phyloP scores from a whole-genome alignment of 768 basidiomycete genomes.

The Favolaschia claudopus region DNA sequence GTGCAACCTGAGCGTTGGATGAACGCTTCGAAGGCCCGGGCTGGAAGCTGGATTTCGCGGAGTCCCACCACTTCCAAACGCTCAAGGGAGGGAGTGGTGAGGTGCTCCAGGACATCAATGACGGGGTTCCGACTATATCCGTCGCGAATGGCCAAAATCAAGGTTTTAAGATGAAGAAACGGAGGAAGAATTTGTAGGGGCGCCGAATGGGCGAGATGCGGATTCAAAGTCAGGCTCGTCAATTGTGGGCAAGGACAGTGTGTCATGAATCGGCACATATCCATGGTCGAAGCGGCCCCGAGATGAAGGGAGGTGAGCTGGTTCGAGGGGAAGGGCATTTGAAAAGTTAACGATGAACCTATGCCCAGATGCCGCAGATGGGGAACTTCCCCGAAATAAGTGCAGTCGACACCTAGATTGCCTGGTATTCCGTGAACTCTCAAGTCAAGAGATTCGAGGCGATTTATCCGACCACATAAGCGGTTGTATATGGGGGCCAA shows the following conservation, averaged over 20 bases:
- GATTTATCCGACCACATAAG: slow-evolving; percentile 1
- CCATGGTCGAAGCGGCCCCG: slow-evolving; percentile 17
- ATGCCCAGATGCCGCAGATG: slow-evolving; percentile 9
- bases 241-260: slow-evolving; percentile 17
- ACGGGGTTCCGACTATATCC: slow-evolving; percentile 14
- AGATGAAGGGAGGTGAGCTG: slow-evolving; percentile 18
- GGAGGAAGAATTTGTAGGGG: not conserved
- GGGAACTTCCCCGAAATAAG: slow-evolving; percentile 4
- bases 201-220: not conserved
- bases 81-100: slow-evolving; percentile 13
- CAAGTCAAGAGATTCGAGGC: slow-evolving; percentile 17
- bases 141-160: slow-evolving; percentile 18
- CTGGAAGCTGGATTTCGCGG: slow-evolving; percentile 8
- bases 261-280: slow-evolving; percentile 6
- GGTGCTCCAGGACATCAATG: slow-evolving; percentile 12
- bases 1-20: slow-evolving; percentile 11
- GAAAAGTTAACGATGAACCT: not conserved
- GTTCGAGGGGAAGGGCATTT: slow-evolving; percentile 6
- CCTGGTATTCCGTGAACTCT: not conserved
- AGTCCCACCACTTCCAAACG: slow-evolving; percentile 10
- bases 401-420: not conserved
- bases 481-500: not conserved
- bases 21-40: not conserved
- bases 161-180: slow-evolving; percentile 9
- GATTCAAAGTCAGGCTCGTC: slow-evolving; percentile 9